Evolutionary conservation across 2,329 filamentous ascomycete species (phyloP).

Genomic region (Leptoxyphium fumago): DNA sequence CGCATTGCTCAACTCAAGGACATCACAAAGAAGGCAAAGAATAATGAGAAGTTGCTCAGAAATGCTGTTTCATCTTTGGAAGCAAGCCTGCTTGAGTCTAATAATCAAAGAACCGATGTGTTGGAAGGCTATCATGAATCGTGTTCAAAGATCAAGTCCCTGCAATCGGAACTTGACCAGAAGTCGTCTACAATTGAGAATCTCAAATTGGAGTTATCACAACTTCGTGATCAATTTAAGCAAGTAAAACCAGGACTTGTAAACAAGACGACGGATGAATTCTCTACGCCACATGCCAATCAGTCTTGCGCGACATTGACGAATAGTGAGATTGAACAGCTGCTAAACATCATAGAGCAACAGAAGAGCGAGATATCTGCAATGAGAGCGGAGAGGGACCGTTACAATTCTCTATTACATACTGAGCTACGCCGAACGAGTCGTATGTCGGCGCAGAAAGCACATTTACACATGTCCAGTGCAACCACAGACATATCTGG

Average conservation of each 20-base stretch:
- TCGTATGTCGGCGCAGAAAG: conserved; percentile 5
- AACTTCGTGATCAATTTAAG: not conserved
- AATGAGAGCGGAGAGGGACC: conserved; percentile 23
- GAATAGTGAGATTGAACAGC: not conserved
- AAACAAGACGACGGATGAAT: too few relatives aligned
- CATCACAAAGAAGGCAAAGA: conserved; percentile 25
- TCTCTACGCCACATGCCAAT: too few relatives aligned
- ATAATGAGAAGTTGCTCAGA: conserved; percentile 21
- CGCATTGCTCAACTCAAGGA: conserved; percentile 25
- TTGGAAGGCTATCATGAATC: conserved; percentile 18
- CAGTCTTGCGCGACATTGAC: not conserved
- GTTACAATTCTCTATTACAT: conserved; percentile 25
- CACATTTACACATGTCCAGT: not conserved
- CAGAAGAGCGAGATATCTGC: conserved; percentile 2
- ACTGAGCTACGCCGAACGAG: conserved; percentile 26
- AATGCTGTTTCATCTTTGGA: conserved; percentile 25
- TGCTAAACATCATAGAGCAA: conserved; percentile 1
- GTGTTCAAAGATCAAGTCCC: conserved; percentile 17
- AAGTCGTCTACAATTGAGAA: not conserved
- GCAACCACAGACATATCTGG: conserved; percentile 7
- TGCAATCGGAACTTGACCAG: not conserved
- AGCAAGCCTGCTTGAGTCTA: conserved; percentile 24
- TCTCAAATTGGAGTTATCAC: not conserved
- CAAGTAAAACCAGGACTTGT: not conserved
- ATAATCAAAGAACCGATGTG: conserved; percentile 26